These are phyloP conservation scores for Colletotrichum sp. DNA, from an alignment of 2,329 filamentous ascomycete species.

Conservation along the genomic window DNA sequence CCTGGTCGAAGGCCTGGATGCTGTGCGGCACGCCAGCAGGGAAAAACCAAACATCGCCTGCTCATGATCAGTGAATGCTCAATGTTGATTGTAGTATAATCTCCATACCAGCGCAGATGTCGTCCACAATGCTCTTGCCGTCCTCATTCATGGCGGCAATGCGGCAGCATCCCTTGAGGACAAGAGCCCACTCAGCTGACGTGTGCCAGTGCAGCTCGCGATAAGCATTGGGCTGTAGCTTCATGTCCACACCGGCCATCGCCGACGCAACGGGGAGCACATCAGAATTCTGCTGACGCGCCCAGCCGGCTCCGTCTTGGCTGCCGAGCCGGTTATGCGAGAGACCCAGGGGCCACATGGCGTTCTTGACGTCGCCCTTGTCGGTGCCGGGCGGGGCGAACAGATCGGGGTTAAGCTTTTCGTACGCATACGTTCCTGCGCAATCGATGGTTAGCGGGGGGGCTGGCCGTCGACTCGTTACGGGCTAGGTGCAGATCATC, in stretches of 20 bases:
- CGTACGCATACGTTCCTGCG: conserved; percentile 40
- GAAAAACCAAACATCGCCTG: conserved; percentile 62
- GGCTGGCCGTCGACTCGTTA: not conserved
- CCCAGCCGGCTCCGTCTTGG: conserved; percentile 53
- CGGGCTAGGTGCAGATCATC: not conserved
- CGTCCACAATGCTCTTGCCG: conserved; percentile 52
- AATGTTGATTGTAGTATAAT: no score
- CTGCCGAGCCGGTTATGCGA: conserved; percentile 53
- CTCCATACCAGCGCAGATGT: conserved; percentile 42
- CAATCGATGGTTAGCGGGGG: not conserved
- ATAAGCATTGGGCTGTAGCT: conserved; percentile 60
- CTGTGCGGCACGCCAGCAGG: conserved; percentile 54
- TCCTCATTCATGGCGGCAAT: conserved; percentile 58
- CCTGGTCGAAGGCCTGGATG: conserved; percentile 59
- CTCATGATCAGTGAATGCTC: not conserved
- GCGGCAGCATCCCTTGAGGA: conserved; percentile 58
- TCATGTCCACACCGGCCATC: conserved; percentile 67
- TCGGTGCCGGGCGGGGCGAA: conserved; percentile 61
- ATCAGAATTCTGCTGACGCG: conserved; percentile 55
- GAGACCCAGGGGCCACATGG: conserved; percentile 61
- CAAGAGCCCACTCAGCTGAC: conserved; percentile 55
- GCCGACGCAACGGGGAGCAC: conserved; percentile 54
- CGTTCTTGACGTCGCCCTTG: conserved; percentile 48
- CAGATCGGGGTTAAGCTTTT: conserved; percentile 59
- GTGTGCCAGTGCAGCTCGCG: conserved; percentile 70